A percentile compares a stretch with the other conserved stretches of the same genome.
These are phyloP conservation scores for Coemansia furcata DNA, from an alignment of 192 early-diverging fungal genomes.

Conservation along the genomic window DNA sequence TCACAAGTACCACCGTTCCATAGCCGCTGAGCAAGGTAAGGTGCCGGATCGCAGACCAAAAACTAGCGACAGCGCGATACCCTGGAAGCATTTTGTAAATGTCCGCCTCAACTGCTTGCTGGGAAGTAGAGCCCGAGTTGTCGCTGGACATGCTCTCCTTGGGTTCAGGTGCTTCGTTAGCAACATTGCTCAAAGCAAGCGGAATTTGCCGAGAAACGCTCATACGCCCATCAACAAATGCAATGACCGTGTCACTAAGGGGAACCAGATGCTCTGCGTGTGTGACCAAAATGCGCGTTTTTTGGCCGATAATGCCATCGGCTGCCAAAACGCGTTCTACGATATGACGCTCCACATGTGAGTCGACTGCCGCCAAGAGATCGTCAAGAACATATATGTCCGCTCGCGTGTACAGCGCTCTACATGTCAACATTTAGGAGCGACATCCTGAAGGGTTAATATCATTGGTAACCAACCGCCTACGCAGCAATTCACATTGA, in stretches of 20 bases:
- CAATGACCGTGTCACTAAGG: slow-evolving; percentile 17
- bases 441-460: neutral
- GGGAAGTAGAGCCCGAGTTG: neutral
- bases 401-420: slow-evolving; percentile 61
- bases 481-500: neutral
- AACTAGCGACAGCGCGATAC: neutral
- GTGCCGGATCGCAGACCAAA: slow-evolving; percentile 2
- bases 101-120: neutral
- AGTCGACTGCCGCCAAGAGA: slow-evolving; percentile 65
- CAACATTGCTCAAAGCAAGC: neutral
- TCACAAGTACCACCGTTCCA: slow-evolving; percentile 3
- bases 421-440: neutral
- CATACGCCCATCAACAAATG: slow-evolving; percentile 8
- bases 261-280: slow-evolving; percentile 49
- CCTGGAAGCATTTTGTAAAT: neutral
- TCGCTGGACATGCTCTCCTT: neutral
- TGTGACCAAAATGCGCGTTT: slow-evolving; percentile 58
- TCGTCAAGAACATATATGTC: slow-evolving; percentile 72
- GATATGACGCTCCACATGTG: slow-evolving; percentile 57
- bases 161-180: neutral
- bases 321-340: slow-evolving; percentile 49
- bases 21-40: slow-evolving; percentile 15
- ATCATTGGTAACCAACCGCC: neutral
- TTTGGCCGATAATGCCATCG: slow-evolving; percentile 29
- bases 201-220: slow-evolving; percentile 7